Conservation (phyloP, 1,284 basidiomycete genomes). For the Tilletia caries region DNA sequence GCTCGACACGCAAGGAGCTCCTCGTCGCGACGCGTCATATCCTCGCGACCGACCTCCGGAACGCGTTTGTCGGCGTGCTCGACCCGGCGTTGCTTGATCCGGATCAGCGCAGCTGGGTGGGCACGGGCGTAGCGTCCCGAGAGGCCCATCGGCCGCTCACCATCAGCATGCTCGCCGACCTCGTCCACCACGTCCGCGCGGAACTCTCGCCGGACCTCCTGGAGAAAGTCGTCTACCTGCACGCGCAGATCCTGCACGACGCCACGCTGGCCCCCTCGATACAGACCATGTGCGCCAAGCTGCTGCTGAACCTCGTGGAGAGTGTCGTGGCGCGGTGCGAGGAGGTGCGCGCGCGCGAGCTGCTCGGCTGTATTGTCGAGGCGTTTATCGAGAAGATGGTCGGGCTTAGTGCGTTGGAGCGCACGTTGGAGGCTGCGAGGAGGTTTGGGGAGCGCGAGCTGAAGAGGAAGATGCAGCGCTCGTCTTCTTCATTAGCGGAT, state of each 20-base stretch:
- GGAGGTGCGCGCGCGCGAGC: conserved; percentile 45
- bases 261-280: conserved; percentile 74
- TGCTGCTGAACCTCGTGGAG: conserved; percentile 86
- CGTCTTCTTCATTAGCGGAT: too few relatives aligned
- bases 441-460: not conserved
- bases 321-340: conserved; percentile 61
- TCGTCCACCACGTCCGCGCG: conserved; percentile 83
- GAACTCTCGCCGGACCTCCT: conserved; percentile 80
- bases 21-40: conserved; percentile 91
- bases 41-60: conserved; percentile 74
- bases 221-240: conserved; percentile 75
- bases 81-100: conserved; percentile 69
- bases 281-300: conserved; percentile 88
- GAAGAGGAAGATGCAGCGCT: too few relatives aligned
- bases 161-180: conserved; percentile 85
- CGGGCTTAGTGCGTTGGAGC: conserved; percentile 62
- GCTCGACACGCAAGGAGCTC: conserved; percentile 73
- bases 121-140: conserved; percentile 71
- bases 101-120: conserved; percentile 86
- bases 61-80: conserved; percentile 76
- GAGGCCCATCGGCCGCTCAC: conserved; percentile 76
- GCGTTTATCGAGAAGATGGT: conserved; percentile 82
- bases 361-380: conserved; percentile 74
- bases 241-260: conserved; percentile 85
- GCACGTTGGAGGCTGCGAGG: conserved; percentile 6